A percentile compares a stretch with the other conserved stretches of the same genome.
Evolutionary conservation across 176 grass and related monocot genomes (phyloP).

Genomic region (Oryza meridionalis): DNA sequence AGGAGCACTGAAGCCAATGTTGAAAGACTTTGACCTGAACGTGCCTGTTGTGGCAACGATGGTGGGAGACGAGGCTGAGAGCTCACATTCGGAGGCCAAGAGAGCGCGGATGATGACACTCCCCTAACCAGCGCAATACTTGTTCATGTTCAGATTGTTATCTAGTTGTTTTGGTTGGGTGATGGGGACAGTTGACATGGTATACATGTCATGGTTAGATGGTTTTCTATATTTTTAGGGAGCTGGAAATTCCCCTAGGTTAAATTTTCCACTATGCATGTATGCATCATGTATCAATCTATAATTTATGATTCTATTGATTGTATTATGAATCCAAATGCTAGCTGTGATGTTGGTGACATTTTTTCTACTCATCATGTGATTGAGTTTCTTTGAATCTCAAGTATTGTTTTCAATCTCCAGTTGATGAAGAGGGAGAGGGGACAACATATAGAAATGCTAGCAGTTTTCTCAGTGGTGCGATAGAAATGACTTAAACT

Average conservation of each 20-base stretch:
- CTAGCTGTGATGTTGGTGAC: neutral
- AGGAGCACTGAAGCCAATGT: neutral
- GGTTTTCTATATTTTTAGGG: neutral
- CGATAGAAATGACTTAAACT: too few relatives aligned
- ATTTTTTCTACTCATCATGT: neutral
- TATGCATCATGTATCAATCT: neutral
- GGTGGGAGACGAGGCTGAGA: conserved; percentile 19
- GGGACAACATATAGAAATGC: too few relatives aligned
- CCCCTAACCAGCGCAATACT: conserved; percentile 11
- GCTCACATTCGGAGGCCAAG: conserved; percentile 42
- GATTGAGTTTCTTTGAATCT: neutral
- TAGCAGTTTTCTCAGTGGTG: too few relatives aligned
- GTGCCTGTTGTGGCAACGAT: conserved; percentile 36
- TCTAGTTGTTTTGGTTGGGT: conserved; percentile 36
- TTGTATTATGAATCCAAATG: conserved; percentile 35
- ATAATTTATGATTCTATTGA: neutral
- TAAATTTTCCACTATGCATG: too few relatives aligned
- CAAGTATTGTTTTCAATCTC: neutral
- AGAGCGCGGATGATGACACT: conserved; percentile 39
- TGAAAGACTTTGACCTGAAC: conserved; percentile 69
- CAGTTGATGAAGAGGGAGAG: too few relatives aligned
- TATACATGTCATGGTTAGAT: conserved; percentile 18
- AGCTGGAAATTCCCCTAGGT: neutral
- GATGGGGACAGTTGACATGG: conserved; percentile 8
- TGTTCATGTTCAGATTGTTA: conserved; percentile 23